These are phyloP conservation scores for Leccinum fallax DNA, from an alignment of 1,284 basidiomycete genomes.

Conservation along the genomic window DNA sequence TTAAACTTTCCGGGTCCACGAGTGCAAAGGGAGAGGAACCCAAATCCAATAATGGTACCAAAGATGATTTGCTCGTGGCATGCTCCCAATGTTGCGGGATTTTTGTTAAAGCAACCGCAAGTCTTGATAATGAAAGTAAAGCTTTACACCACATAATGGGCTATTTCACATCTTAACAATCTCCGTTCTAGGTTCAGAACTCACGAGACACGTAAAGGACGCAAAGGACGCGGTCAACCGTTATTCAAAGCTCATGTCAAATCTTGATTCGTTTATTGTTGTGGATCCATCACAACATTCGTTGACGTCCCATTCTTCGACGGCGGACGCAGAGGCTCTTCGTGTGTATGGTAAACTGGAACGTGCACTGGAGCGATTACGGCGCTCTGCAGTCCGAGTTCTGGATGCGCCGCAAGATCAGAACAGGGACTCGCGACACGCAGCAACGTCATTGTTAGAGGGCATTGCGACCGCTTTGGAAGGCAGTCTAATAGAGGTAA, in stretches of 20 bases:
- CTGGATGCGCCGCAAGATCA: slow-evolving; percentile 40
- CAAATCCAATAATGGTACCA: background rate
- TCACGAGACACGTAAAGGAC: slow-evolving; percentile 25
- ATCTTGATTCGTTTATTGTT: slow-evolving; percentile 15
- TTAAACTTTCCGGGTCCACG: slow-evolving; percentile 18
- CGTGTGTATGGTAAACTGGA: slow-evolving; percentile 54
- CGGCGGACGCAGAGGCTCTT: slow-evolving; percentile 31
- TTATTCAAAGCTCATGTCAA: slow-evolving; percentile 19
- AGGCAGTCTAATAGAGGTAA: slow-evolving; percentile 31
- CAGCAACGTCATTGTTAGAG: slow-evolving; percentile 23
- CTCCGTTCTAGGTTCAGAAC: slow-evolving; percentile 19
- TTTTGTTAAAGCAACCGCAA: slow-evolving; percentile 46
- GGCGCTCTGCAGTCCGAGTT: slow-evolving; percentile 48
- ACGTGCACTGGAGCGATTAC: slow-evolving; percentile 60
- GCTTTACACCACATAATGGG: too few species aligned
- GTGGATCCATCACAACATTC: slow-evolving; percentile 2
- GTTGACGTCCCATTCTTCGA: background rate
- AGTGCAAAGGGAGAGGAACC: background rate
- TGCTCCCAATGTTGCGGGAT: slow-evolving; percentile 43
- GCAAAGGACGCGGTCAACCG: slow-evolving; percentile 20
- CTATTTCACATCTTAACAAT: background rate
- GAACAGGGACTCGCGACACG: slow-evolving; percentile 11
- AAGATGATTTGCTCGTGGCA: slow-evolving; percentile 33
- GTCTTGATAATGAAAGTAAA: slow-evolving; percentile 27
- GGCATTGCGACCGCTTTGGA: slow-evolving; percentile 25